Base-by-base conservation (phyloP, 106 monocot species). In the Iris macrosiphon region DNA sequence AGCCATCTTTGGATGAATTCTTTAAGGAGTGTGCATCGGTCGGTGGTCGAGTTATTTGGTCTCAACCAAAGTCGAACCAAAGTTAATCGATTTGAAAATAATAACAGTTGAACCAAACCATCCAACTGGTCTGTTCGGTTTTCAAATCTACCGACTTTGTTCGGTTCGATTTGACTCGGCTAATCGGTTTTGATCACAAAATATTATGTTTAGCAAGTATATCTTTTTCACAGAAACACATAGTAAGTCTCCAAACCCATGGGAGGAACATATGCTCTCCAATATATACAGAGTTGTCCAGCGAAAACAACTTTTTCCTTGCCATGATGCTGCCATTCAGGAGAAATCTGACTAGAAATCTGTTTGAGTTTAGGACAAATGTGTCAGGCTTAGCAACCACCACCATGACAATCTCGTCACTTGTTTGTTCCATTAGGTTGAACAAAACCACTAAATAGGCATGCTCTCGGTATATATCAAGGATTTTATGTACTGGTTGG, bases 201-300 rank as follows among this genome's bases (percentile, higher is more conserved):
- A n/a, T n/a, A n/a, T n/a, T n/a, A n/a, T n/a, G 5, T 31, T 66
- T 31, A 61, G 86, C 85, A 54, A 67, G 79, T 39, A 44, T 60
- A 25, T 82, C 79, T 55, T 63, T 82, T 61, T 74, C 79, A 66
- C 92, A 92, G 71, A 42, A 61, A 44, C 60, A 92, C 40, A 71
- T 76, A 79, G 50, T 92, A 92, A 2, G 92, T 92, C 45, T 78
- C 79, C 58, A 92, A 64, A 48, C 92, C 92, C 75, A 92, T 42
- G 17, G 92, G 51, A 79, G 92, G 92, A 30, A 86, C 76, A 51
- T 75, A 92, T 65, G 76, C 85, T 52, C 64, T 82, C 92, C 92
- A 92, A 43, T 86, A 86, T 54, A 92, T 85, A 31, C 92, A 79
- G 59, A 86, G 91, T 42, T 45, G 59, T 14, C 70, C 76, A 7